phyloP scores from a whole-genome alignment of 352 stramenopile genomes.

The Globisporangium iwayamae region DNA sequence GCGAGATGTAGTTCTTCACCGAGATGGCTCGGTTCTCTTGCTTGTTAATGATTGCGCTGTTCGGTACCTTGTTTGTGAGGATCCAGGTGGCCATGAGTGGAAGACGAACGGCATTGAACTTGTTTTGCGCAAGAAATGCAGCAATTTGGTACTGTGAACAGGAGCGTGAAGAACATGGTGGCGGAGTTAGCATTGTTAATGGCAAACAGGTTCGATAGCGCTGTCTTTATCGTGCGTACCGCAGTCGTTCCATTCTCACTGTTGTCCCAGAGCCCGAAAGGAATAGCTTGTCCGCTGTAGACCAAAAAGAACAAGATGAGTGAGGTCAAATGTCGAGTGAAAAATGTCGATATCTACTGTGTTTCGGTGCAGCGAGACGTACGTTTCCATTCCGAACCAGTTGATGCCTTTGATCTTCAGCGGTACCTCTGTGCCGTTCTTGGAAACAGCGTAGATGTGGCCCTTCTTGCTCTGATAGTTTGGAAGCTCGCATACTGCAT shows the following conservation, averaged over 20 bases:
- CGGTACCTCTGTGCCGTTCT: conserved; percentile 51
- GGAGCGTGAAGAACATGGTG: too few species aligned
- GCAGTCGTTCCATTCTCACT: conserved; percentile 64
- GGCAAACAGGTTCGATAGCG: neutral
- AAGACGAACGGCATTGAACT: conserved; percentile 72
- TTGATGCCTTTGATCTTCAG: conserved; percentile 78
- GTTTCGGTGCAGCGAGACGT: conserved; percentile 10
- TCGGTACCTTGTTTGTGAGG: conserved; percentile 51
- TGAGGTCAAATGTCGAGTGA: too few species aligned
- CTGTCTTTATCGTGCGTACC: conserved; percentile 17
- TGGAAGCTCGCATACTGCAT: conserved; percentile 42
- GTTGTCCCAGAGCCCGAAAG: conserved; percentile 75
- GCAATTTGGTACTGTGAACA: conserved; percentile 52
- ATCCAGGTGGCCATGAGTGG: conserved; percentile 63
- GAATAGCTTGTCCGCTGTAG: conserved; percentile 46
- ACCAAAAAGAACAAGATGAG: neutral
- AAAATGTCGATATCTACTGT: neutral
- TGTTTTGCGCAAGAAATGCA: conserved; percentile 61
- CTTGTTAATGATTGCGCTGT: conserved; percentile 40
- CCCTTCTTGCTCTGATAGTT: conserved; percentile 75
- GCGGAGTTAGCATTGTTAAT: neutral
- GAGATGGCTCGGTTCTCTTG: conserved; percentile 60
- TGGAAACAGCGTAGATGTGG: conserved; percentile 46
- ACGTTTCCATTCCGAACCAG: conserved; percentile 77
- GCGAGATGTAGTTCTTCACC: conserved; percentile 43